Base-by-base conservation (phyloP, 768 basidiomycete species). In the Leccinum rimulosum region DNA sequence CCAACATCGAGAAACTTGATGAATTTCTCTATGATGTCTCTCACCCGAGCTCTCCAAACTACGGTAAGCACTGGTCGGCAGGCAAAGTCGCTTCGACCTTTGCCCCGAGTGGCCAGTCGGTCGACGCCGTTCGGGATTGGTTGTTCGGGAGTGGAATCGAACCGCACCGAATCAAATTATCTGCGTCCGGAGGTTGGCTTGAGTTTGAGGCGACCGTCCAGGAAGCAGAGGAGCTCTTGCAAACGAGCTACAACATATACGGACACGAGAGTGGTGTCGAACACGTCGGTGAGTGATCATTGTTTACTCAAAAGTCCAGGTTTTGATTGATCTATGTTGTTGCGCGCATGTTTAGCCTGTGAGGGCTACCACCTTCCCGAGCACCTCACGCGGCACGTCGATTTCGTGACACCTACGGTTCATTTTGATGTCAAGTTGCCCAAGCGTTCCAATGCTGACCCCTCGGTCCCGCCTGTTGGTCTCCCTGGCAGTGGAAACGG, bases 1-100 rank as follows among this genome's bases (percentile, higher is more conserved):
- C 66, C 47, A 80, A 82, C 60, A 56, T 79, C 7, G 65, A 77
- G 54, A 51, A 68, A 36, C 60, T 82, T 14, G 78, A 80, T 22
- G 73, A 76, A 54, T 64, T 72, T 50, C 76, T 82, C 43, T 67
- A 77, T 60, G 71, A 77, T 3, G 74, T 82, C 12, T 74, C 81
- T 0, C 75, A 79, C 56, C 81, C 81, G 6, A 61, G 68, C 15
- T 82, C 81, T 8, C 66, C 73, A 15, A 73, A 66, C 55, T 82
- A 80, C 50, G 81, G 80, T 1, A 72, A 77, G 33, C 82, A 82
- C 56, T 80, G 79, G 78, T 69, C 76, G 1, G 66, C 80, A 1
- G 64, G 61, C 22, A 60, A 73, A 28, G 68, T 82, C 52, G 76
- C 74, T 22, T 68, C 76, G n/a, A 73, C 65, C 50, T 82, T 82